Evolutionary conservation across 2,329 filamentous ascomycete genomes (phyloP), one percentile per base, ranked within the genome.

Genomic region (Aspergillus sp.): DNA sequence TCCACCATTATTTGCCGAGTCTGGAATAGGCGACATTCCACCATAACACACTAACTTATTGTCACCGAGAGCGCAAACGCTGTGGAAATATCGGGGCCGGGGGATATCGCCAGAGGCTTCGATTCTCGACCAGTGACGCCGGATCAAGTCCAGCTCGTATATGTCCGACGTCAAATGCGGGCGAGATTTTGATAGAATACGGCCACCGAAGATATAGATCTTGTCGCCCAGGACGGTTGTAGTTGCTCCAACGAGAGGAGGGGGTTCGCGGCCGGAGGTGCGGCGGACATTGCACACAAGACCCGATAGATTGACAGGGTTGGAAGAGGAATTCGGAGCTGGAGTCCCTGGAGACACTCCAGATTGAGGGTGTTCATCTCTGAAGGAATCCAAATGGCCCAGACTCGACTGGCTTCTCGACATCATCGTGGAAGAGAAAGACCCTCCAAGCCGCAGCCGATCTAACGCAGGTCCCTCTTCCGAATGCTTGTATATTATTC

Each of bases 31-130:
- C 9, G 93, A 97, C 95, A 99, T 99, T 65, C 95, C 95, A 57
- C 95, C 95, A 74, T 98, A 99, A 75, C 93, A 98, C 3, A 99
- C 93, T 73, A 99, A 82, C 74, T 98, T 99, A 3, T 91, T 93
- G 71, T 98, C 95, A 20, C 95, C 95, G 2, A 99, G 78, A 1
- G 91, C 85, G 72, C 95, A 99, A 73, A 98, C 90, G 62, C 92
- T 98, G 78, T 99, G 95, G 64, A 99, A 99, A 73, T 99, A 99
- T 60, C 95, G 85, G 8, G 95, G 91, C 2, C 92, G 89, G 1
- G 95, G 95, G 38, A 96, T 80, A 67, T 98, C 92, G 44, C 95
- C 95, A 26, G 81, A 83, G 0, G 90, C 87, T 53, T 96, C 90
- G 22, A 98, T 74, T 72, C 93, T 97, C 12, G 88, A 91, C 95